phyloP scores from a whole-genome alignment of 345 rosid genomes.

The Fremontodendron californicum region DNA sequence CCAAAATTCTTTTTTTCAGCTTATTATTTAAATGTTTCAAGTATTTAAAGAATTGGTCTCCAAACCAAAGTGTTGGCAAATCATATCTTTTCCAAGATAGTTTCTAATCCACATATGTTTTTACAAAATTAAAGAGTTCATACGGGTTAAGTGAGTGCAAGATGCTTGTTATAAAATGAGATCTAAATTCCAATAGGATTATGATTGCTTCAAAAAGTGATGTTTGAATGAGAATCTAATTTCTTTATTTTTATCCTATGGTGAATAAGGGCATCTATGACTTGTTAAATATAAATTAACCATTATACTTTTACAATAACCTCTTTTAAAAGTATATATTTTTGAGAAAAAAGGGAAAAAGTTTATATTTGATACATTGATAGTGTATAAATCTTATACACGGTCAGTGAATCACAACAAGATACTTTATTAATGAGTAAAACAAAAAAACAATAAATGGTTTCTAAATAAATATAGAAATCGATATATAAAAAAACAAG shows the following conservation, averaged over 20 bases:
- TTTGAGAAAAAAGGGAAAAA: too few species aligned
- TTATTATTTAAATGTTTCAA: too few species aligned
- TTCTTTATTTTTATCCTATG: background rate
- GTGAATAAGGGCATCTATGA: background rate
- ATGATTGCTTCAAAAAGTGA: background rate
- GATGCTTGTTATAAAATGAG: background rate
- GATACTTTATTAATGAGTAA: too few species aligned
- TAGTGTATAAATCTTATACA: too few species aligned
- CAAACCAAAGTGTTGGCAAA: background rate
- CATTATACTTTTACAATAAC: too few species aligned
- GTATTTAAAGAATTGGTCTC: background rate
- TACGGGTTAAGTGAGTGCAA: background rate
- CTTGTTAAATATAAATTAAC: background rate
- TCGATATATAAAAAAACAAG: too few species aligned
- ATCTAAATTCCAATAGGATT: background rate
- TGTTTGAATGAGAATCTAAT: constrained; percentile 1
- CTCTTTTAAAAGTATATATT: too few species aligned
- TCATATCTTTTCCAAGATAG: background rate
- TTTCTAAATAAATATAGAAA: too few species aligned
- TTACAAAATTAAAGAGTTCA: background rate
- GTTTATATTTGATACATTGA: too few species aligned
- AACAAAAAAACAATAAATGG: too few species aligned
- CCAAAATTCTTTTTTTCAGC: background rate
- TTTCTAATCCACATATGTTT: background rate
- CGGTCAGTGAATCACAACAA: too few species aligned